phyloP scores from a whole-genome alignment of 768 basidiomycete genomes.

The Lepiota subincarnata region DNA sequence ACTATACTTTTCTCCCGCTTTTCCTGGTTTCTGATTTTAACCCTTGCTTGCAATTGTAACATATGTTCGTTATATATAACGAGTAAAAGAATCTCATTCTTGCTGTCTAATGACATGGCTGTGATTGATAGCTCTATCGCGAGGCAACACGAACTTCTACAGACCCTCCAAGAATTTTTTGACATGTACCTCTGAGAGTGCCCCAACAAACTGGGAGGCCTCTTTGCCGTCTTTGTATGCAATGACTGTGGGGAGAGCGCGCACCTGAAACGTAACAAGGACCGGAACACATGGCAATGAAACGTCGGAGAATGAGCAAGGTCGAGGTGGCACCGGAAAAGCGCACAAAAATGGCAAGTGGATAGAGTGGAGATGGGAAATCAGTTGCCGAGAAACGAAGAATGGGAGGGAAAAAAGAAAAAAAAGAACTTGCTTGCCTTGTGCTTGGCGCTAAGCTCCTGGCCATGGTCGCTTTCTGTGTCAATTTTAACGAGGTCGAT shows the following conservation, averaged over 20 bases:
- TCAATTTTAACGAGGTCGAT: slow-evolving; percentile 75
- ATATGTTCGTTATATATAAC: slow-evolving; percentile 9
- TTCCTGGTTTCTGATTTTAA: neutral
- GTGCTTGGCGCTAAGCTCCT: slow-evolving; percentile 46
- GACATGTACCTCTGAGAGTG: slow-evolving; percentile 41
- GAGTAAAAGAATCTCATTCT: slow-evolving; percentile 9
- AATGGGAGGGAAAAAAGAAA: neutral
- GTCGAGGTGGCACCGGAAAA: neutral
- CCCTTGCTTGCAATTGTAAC: slow-evolving; percentile 8
- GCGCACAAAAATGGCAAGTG: neutral
- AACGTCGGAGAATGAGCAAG: neutral
- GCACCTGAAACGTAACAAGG: slow-evolving; percentile 39
- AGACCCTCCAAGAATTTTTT: slow-evolving; percentile 42
- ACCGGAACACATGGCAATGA: neutral
- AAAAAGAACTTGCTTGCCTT: slow-evolving; percentile 33
- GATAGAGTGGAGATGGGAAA: slow-evolving; percentile 2
- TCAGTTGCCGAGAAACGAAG: neutral
- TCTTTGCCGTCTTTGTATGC: slow-evolving; percentile 66
- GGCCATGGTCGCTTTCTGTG: slow-evolving; percentile 50
- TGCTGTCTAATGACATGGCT: neutral
- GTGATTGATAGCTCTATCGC: neutral
- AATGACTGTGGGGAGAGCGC: slow-evolving; percentile 75
- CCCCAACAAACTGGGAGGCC: slow-evolving; percentile 62
- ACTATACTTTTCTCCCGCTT: neutral
- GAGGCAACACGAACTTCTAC: slow-evolving; percentile 17